Evolutionary conservation across 2,329 filamentous ascomycete species (phyloP), one percentile per base, ranked within the genome.

Genomic region (Aureobasidium sp.): DNA sequence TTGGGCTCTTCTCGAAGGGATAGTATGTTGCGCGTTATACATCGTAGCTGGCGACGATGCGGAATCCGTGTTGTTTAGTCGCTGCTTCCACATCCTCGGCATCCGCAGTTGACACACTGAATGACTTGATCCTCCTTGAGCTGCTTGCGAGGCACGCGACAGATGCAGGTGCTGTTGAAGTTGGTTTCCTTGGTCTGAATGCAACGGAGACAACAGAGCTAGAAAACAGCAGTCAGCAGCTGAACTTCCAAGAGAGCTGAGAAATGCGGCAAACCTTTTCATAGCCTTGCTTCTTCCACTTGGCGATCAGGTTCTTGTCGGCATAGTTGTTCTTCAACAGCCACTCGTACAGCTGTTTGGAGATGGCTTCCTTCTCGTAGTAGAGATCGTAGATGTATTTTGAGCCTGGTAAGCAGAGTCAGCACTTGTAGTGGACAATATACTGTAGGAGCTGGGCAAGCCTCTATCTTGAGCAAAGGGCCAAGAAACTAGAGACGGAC

Each of bases 101-200:
- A 99, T 9, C 94, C 94, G 75, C 94, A 99, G 76, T 85, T 96
- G 57, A 97, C 91, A 72, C 94, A 99, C 75, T 97, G 88, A 36
- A 97, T 87, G 41, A 90, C 88, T 73, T 94, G 89, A 45, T 91
- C 87, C 70, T 96, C 91, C 75, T 96, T 96, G 71, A 99, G 77
- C 74, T 95, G 85, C 36, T 90, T 87, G 72, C 89, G 88, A 1
- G 94, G 94, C 55, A 99, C 93, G 57, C 94, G 89, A 75, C 94
- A 99, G 70, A 99, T 94, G 74, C 94, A 99, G 0, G 93, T 99
- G 66, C 90, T 89, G 75, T 93, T 94, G 79, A 97, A 99, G 76
- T 99, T 99, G 34, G 94, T 99, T 80, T 99, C 94, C 76, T 97
- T 97, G n/a, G 94, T 97, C 76, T 99, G 94, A 62, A 99, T 93